These are phyloP conservation scores for Suhomyces atakaporum DNA, from an alignment of 1,139 yeast genomes.

Conservation along the genomic window DNA sequence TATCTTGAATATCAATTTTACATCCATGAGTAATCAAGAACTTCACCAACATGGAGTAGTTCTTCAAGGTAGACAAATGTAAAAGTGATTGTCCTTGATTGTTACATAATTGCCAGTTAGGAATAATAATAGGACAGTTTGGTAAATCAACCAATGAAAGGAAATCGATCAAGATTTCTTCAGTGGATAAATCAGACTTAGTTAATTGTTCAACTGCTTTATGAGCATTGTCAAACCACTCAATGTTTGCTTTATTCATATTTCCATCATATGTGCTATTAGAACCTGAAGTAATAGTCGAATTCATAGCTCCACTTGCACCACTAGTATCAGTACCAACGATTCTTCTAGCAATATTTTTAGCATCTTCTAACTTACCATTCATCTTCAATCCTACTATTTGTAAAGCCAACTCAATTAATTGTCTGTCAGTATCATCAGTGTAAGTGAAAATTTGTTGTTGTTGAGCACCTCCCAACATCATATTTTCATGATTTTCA, in stretches of 20 bases:
- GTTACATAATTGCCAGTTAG: conserved; percentile 82
- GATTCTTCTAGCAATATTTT: conserved; percentile 83
- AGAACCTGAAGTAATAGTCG: conserved; percentile 7
- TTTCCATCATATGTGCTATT: conserved; percentile 4
- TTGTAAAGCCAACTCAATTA: conserved; percentile 89
- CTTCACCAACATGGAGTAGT: conserved; percentile 61
- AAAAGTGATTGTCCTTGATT: conserved; percentile 82
- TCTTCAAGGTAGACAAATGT: conserved; percentile 79
- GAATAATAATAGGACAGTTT: conserved; percentile 60
- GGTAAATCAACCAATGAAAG: conserved; percentile 63
- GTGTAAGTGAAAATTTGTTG: conserved; percentile 79
- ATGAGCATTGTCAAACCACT: conserved; percentile 54
- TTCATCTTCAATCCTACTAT: conserved; percentile 95
- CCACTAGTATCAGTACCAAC: conserved; percentile 55
- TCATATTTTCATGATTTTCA: conserved; percentile 47
- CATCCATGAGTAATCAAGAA: conserved; percentile 79
- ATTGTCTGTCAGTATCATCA: conserved; percentile 90
- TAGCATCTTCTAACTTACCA: conserved; percentile 90
- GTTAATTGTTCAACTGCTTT: conserved; percentile 52
- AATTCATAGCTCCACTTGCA: conserved; percentile 11
- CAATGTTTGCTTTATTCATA: conserved; percentile 28
- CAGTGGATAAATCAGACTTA: conserved; percentile 50
- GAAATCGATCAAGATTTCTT: conserved; percentile 62
- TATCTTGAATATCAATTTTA: conserved; percentile 70
- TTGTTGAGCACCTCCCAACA: conserved; percentile 36